phyloP scores from a whole-genome alignment of 106 monocot genomes.

The Dioscorea dumetorum region DNA sequence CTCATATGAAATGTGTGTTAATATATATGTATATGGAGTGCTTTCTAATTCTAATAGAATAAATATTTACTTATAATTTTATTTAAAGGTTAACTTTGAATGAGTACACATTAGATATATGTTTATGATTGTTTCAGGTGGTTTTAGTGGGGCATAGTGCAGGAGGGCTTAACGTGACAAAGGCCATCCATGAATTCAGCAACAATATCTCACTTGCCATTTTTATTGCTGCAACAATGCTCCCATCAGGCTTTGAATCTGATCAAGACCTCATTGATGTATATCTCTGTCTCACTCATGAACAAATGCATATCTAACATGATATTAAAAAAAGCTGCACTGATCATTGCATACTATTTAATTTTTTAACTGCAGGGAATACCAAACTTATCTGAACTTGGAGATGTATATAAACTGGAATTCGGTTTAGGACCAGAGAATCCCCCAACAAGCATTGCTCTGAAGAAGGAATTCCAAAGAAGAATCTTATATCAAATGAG shows the following conservation, averaged over 20 bases:
- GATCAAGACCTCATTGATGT: conserved; percentile 31
- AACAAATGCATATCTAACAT: too few species aligned
- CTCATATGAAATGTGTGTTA: too few species aligned
- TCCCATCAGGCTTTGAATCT: conserved; percentile 19
- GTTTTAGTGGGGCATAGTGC: conserved; percentile 32
- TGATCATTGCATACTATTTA: too few species aligned
- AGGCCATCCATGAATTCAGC: conserved; percentile 18
- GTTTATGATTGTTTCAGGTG: conserved; percentile 5
- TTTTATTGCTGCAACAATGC: conserved; percentile 46
- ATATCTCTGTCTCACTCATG: neutral
- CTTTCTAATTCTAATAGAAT: too few species aligned
- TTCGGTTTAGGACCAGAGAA: conserved; percentile 8
- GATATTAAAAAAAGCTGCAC: too few species aligned
- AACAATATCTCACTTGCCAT: conserved; percentile 29
- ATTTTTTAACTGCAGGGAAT: conserved; percentile 9
- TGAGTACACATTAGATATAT: neutral
- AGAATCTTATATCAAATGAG: conserved; percentile 24
- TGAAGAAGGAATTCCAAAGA: conserved; percentile 25
- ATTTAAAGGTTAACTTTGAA: too few species aligned
- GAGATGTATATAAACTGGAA: conserved; percentile 10
- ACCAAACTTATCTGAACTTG: conserved; percentile 26
- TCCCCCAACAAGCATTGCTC: conserved; percentile 8
- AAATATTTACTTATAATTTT: too few species aligned
- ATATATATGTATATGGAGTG: too few species aligned
- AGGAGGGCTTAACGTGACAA: conserved; percentile 23